Evolutionary conservation across 2,329 filamentous ascomycete species (phyloP).

Genomic region (Fusarium secorum): DNA sequence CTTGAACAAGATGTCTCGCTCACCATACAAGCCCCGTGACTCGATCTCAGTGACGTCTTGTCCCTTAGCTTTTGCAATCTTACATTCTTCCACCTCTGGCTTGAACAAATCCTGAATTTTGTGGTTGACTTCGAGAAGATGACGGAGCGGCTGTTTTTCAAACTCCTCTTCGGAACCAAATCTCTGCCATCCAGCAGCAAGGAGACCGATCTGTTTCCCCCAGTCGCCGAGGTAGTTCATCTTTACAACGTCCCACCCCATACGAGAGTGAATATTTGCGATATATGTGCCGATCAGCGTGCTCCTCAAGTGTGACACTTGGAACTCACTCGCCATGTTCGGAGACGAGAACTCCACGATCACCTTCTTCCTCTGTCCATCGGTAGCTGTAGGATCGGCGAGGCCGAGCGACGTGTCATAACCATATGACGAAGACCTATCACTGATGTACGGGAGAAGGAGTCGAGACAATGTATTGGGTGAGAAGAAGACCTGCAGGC

Average conservation of each 20-base stretch:
- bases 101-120: slow-evolving; percentile 69
- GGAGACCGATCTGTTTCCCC: slow-evolving; percentile 72
- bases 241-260: slow-evolving; percentile 72
- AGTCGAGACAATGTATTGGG: slow-evolving; percentile 37
- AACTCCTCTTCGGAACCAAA: slow-evolving; percentile 72
- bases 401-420: slow-evolving; percentile 35
- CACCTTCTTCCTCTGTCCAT: slow-evolving; percentile 47
- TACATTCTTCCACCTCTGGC: slow-evolving; percentile 67
- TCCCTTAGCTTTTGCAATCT: slow-evolving; percentile 53
- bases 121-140: slow-evolving; percentile 73
- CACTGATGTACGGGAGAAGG: slow-evolving; percentile 33
- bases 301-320: slow-evolving; percentile 72
- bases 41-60: slow-evolving; percentile 52
- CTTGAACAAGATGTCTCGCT: slow-evolving; percentile 65
- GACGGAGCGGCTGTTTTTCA: slow-evolving; percentile 69
- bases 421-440: slow-evolving; percentile 28
- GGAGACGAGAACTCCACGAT: slow-evolving; percentile 79
- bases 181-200: slow-evolving; percentile 70
- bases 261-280: slow-evolving; percentile 68
- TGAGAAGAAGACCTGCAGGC: slow-evolving; percentile 33
- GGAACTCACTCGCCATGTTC: slow-evolving; percentile 78
- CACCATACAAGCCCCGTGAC: slow-evolving; percentile 50
- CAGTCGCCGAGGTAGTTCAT: slow-evolving; percentile 80
- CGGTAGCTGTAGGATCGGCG: not conserved
- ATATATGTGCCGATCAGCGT: slow-evolving; percentile 76